A percentile compares a stretch with the other conserved stretches of the same genome.
These are phyloP conservation scores for Fomitiporia mediterranea DNA, from an alignment of 1,284 basidiomycete genomes.

Conservation along the genomic window DNA sequence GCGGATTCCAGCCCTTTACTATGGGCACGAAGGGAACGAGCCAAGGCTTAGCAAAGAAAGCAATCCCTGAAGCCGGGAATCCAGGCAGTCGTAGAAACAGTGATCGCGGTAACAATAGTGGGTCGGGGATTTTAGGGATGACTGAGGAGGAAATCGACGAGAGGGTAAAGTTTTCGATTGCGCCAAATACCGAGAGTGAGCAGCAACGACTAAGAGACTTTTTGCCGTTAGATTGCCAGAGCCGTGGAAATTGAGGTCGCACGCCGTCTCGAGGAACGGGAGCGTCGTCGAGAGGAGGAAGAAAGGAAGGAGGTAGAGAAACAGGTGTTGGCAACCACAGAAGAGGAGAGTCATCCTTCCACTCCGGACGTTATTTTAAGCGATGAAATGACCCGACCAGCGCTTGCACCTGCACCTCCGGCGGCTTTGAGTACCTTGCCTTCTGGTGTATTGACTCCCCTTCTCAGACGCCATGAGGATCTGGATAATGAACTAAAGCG, in stretches of 20 bases:
- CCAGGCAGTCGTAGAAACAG: not conserved
- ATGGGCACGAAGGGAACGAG: conserved; percentile 1
- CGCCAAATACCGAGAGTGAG: not conserved
- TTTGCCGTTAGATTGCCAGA: conserved; percentile 51
- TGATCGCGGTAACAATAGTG: conserved; percentile 4
- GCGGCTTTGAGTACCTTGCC: conserved; percentile 35
- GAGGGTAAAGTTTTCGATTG: conserved; percentile 38
- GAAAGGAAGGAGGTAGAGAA: conserved; percentile 27
- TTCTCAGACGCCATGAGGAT: conserved; percentile 58
- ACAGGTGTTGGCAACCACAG: conserved; percentile 6
- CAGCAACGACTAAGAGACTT: conserved; percentile 9
- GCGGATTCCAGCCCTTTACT: conserved; percentile 15
- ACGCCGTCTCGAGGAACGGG: conserved; percentile 55
- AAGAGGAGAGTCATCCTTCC: conserved; percentile 15
- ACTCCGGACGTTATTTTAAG: conserved; percentile 14
- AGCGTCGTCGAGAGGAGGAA: conserved; percentile 38
- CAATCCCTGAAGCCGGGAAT: conserved; percentile 10
- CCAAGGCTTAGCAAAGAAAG: conserved; percentile 14
- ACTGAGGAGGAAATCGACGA: conserved; percentile 70
- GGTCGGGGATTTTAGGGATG: conserved; percentile 29
- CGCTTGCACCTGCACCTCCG: conserved; percentile 21
- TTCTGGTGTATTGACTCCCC: conserved; percentile 53
- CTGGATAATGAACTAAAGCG: conserved; percentile 59
- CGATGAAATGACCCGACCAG: conserved; percentile 13
- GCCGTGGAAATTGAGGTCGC: conserved; percentile 71